A percentile compares a stretch with the other conserved stretches of the same genome.
These are phyloP conservation scores for Caulochytrium protostelioides DNA, from an alignment of 371 early-diverging fungal genomes.

Conservation along the genomic window DNA sequence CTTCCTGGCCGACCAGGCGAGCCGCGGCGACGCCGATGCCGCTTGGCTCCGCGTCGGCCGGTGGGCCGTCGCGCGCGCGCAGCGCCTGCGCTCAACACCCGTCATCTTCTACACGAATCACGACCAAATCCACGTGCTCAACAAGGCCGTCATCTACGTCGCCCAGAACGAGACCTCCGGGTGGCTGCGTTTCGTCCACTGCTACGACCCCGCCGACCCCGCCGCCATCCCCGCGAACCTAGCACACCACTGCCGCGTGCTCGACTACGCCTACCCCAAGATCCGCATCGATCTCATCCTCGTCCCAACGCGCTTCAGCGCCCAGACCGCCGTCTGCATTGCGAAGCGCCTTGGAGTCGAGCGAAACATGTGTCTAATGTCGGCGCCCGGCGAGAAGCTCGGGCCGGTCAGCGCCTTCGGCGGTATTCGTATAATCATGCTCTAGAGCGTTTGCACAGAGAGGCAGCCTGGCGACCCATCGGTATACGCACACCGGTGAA, in stretches of 20 bases:
- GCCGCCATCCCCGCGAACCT: constrained; percentile 4
- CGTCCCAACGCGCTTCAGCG: constrained; percentile 1
- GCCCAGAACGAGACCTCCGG: constrained; percentile 22
- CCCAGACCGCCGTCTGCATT: background rate
- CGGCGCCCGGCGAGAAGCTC: constrained; percentile 3
- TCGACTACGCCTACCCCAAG: constrained; percentile 8
- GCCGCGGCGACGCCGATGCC: no score
- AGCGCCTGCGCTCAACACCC: no score
- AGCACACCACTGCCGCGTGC: constrained; percentile 4
- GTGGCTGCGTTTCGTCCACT: constrained; percentile 22
- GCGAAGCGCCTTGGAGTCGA: constrained; percentile 4
- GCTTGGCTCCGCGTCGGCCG: no score
- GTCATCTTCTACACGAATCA: constrained; percentile 35
- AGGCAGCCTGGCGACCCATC: no score
- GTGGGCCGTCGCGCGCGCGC: no score
- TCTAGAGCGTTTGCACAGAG: no score
- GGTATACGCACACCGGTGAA: no score
- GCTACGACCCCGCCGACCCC: constrained; percentile 5
- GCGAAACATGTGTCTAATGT: constrained; percentile 4
- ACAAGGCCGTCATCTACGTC: constrained; percentile 31
- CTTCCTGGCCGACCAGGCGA: no score
- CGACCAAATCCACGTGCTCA: constrained; percentile 31
- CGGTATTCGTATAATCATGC: no score
- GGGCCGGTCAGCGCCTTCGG: no score
- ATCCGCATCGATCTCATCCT: constrained; percentile 5